Base-by-base conservation (phyloP, 108 stramenopile species). In the Cyclotella cryptica region DNA sequence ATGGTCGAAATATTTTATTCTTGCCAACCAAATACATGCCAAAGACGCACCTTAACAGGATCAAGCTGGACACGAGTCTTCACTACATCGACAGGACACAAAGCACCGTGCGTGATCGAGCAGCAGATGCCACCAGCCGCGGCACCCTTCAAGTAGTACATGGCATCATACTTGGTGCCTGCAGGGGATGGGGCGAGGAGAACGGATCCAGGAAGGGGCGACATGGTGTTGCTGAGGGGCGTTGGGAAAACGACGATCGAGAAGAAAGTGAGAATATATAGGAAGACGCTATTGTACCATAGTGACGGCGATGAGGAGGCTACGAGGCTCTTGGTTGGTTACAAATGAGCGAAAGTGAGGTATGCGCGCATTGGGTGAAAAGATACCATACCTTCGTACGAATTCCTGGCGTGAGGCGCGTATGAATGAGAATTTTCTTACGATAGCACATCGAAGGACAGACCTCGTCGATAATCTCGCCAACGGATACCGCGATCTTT, bases 21-120 rank as follows among this genome's bases (percentile, higher is more conserved):
- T 5, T 4, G 18, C 44, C 41, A 9, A 47, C 39, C 15, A n/a
- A 45, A 67, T 8, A 19, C 55, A 57, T 5, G 11, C 39, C 4
- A 73, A 21, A 13, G 54, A 53, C 87, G 30, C 72, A 91, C 88
- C 88, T 93, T 95, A 57, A 80, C 87, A 44, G 94, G 84, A 65
- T 97, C 93, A 58, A 98, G 92, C 85, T 98, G 98, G 22, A 98
- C 97, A 71, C 96, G 94, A 51, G 98, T 98, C 88, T 98, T 98
- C 57, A 97, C 97, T 28, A 98, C 97, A 78, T 98, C 97, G 55
- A 99, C 96, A 66, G 97, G 98, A 72, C 93, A 95, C 41, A 98
- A 86, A 72, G 97, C 97, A 35, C 97, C 97, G 85, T 98, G 97
- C 39, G 97, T 97, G 84, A 98, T 89, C 59, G 96, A 96, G 78